Conservation (phyloP, 441 rosid genomes). For the Erodium moschatum region DNA sequence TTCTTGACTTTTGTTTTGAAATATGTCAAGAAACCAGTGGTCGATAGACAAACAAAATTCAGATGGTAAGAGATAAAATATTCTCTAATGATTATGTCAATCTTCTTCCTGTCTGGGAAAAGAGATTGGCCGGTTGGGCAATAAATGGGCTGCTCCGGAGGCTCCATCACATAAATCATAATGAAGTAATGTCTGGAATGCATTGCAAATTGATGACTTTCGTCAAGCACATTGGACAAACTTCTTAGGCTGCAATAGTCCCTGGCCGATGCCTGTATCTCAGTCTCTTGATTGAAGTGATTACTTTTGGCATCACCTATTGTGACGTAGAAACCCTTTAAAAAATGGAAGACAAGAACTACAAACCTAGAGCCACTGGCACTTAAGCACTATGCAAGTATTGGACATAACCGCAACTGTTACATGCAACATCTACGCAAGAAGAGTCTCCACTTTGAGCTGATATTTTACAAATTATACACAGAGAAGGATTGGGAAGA, state of each 20-base stretch:
- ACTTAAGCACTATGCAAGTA: neutral
- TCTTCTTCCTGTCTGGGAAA: no score
- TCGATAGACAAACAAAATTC: neutral
- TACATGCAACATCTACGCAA: neutral
- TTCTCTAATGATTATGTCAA: neutral
- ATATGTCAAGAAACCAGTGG: neutral
- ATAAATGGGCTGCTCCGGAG: neutral
- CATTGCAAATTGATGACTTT: neutral
- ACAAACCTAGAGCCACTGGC: neutral
- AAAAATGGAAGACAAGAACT: neutral
- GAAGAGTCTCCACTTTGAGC: neutral
- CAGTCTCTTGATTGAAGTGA: neutral
- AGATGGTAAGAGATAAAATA: neutral
- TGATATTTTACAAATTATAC: neutral
- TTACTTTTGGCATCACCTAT: neutral
- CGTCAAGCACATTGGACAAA: neutral
- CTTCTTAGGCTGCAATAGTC: neutral
- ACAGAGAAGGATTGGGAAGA: no score
- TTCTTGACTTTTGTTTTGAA: neutral
- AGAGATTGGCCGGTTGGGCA: neutral
- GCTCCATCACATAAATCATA: neutral
- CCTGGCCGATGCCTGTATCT: neutral
- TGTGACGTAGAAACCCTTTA: neutral
- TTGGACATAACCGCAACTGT: neutral
- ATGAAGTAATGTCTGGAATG: neutral